A percentile compares a stretch with the other conserved stretches of the same genome.
phyloP scores from a whole-genome alignment of 805 yeast genomes.

The Metschnikowia noctiluminum region DNA sequence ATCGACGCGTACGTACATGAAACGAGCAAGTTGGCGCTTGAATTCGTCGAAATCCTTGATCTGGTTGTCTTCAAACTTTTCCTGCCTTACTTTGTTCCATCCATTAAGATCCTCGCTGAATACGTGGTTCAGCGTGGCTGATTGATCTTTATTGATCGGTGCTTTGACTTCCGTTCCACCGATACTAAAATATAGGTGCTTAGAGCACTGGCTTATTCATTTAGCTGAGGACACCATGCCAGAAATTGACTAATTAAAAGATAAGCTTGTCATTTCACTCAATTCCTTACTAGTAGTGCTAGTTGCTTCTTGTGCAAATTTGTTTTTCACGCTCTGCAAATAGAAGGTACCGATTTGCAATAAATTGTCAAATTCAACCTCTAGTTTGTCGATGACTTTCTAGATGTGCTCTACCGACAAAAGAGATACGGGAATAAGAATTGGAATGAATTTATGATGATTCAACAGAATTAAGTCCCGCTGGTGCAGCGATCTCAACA shows the following conservation, averaged over 20 bases:
- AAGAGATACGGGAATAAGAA: constrained; percentile 34
- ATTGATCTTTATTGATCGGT: constrained; percentile 10
- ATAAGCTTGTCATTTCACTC: constrained; percentile 24
- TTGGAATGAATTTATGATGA: constrained; percentile 23
- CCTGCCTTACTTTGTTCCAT: neutral
- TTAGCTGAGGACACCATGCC: constrained; percentile 14
- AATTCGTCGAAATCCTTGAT: constrained; percentile 24
- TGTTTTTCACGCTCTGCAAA: constrained; percentile 15
- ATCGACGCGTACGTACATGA: constrained; percentile 22
- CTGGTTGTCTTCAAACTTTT: neutral
- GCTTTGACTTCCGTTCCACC: constrained; percentile 24
- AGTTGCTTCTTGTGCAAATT: constrained; percentile 25
- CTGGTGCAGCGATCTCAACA: constrained; percentile 23
- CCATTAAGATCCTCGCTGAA: constrained; percentile 4
- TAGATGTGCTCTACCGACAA: constrained; percentile 33
- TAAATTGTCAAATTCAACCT: constrained; percentile 16
- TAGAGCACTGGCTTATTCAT: constrained; percentile 21
- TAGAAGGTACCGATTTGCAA: constrained; percentile 27
- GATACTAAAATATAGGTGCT: constrained; percentile 16
- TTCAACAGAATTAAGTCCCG: neutral
- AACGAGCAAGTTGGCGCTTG: constrained; percentile 28
- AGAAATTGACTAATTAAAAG: constrained; percentile 21
- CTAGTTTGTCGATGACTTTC: constrained; percentile 22
- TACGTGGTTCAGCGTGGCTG: constrained; percentile 6
- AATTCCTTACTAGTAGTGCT: no score